Conservation (phyloP, 768 basidiomycete genomes). For the Rhodotorula babjevae region DNA sequence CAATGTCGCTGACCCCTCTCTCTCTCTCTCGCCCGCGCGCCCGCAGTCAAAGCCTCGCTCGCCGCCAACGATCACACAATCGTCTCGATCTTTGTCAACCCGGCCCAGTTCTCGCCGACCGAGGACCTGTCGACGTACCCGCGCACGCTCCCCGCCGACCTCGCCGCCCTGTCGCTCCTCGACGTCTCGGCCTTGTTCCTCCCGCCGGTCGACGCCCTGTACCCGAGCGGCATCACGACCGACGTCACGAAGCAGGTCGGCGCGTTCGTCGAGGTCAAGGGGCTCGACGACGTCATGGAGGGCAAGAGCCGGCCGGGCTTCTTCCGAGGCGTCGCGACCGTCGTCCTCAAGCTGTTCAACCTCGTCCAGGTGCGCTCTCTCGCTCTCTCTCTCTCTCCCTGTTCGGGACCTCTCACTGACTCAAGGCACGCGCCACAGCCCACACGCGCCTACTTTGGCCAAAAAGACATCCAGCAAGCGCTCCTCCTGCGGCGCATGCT, state of each 20-base stretch:
- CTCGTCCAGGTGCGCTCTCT: conserved; percentile 63
- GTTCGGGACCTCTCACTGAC: neutral
- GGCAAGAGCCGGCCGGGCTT: conserved; percentile 80
- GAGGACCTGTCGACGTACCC: conserved; percentile 92
- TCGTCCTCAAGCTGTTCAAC: conserved; percentile 93
- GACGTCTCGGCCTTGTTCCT: conserved; percentile 68
- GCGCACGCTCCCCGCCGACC: conserved; percentile 71
- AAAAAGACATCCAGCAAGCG: conserved; percentile 97
- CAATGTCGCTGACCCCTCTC: neutral
- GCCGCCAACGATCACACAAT: conserved; percentile 76
- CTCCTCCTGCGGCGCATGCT: conserved; percentile 72
- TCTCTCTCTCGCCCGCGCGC: neutral
- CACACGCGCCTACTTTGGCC: conserved; percentile 87
- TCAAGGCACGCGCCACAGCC: conserved; percentile 56
- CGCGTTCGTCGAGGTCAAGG: conserved; percentile 87
- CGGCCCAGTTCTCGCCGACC: conserved; percentile 91
- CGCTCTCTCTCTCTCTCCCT: neutral
- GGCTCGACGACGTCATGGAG: conserved; percentile 76
- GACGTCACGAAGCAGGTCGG: conserved; percentile 69
- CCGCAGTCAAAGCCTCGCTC: conserved; percentile 69
- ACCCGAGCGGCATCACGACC: conserved; percentile 84
- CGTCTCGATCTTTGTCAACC: conserved; percentile 95
- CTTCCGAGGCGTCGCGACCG: conserved; percentile 90
- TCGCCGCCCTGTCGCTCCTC: conserved; percentile 56
- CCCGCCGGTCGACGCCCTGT: conserved; percentile 77